Base-by-base conservation (phyloP, 495 filamentous ascomycete species). In the Cetradonia linearis region DNA sequence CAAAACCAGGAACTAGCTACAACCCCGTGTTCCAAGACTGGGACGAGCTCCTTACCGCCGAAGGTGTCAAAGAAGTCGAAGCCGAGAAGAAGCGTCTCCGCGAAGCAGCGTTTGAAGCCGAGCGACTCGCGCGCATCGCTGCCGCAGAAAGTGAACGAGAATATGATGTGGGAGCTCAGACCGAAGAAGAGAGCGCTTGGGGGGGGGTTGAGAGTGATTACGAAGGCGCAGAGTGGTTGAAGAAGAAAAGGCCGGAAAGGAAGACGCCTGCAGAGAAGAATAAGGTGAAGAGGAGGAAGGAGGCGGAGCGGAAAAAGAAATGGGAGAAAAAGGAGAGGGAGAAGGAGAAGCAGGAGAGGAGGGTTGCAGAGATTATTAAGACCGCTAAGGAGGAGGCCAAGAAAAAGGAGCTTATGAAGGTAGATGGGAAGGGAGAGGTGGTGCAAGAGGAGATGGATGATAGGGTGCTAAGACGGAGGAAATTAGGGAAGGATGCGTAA, bases 221-320 rank as follows among this genome's bases (percentile, higher is more conserved):
- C 63, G 81, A 84, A 63, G 77, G 77, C 55, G 72, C 76, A 60
- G 77, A 86, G 42, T 82, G 76, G 71, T 65, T 86, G 60, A 86
- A 80, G 70, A 79, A 78, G 65, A 92, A 89, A 73, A 76, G 83
- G 59, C 83, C 87, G 11, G 80, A 86, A 69, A 78, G 93, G 65
- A 98, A 98, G 75, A 89, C 89, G 27, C 87, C 83, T 65, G 78
- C 82, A 3, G 86, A 97, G 71, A 77, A 89, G 61, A 97, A 97
- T 72, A 91, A 85, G 69, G 82, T 87, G 60, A 88, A 88, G 71
- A 78, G 89, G 58, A 80, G 87, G 64, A 97, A 96, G 74, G 90
- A 91, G 68, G 84, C 85, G 58, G 91, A 96, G 73, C 76, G 84
- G 59, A 74, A 78, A 61, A 78, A 78, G 16, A 85, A 83, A 63